phyloP scores from a whole-genome alignment of 2,329 filamentous ascomycete genomes.

The Knoxdaviesia proteae region DNA sequence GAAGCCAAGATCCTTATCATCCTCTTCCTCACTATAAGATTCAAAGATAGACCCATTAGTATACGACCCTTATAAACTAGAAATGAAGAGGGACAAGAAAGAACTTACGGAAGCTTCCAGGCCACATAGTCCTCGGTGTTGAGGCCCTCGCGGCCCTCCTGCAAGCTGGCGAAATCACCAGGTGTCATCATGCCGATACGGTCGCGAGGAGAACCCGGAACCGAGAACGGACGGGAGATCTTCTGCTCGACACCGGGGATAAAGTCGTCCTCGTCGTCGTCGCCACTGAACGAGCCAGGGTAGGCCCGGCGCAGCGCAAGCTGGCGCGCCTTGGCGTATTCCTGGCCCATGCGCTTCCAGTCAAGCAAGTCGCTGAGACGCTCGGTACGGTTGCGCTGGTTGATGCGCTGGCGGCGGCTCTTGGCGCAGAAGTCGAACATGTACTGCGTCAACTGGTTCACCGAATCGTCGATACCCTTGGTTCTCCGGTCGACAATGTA shows the following conservation, averaged over 20 bases:
- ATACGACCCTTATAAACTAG: conserved; percentile 4
- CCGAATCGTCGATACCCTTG: conserved; percentile 92
- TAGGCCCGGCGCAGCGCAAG: conserved; percentile 82
- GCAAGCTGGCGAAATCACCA: conserved; percentile 87
- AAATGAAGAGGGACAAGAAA: not conserved
- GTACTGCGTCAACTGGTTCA: conserved; percentile 64
- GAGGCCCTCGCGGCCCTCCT: conserved; percentile 81
- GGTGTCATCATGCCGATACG: conserved; percentile 96
- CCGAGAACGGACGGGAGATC: conserved; percentile 83
- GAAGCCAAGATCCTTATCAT: conserved; percentile 51
- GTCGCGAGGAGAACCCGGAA: conserved; percentile 80
- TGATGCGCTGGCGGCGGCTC: conserved; percentile 90
- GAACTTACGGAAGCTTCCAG: conserved; percentile 89
- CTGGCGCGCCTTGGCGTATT: conserved; percentile 95
- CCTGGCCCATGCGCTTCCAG: conserved; percentile 99
- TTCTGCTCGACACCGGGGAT: conserved; percentile 87
- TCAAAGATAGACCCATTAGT: conserved; percentile 4
- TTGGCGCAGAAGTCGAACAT: conserved; percentile 93
- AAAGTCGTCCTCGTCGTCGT: conserved; percentile 71
- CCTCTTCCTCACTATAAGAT: conserved; percentile 62
- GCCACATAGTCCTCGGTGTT: conserved; percentile 95
- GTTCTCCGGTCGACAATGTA: conserved; percentile 92
- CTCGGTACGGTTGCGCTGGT: conserved; percentile 94
- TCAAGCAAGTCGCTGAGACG: conserved; percentile 84
- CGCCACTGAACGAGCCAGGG: conserved; percentile 61